A percentile compares a stretch with the other conserved stretches of the same genome.
These are phyloP conservation scores for Cyberlindnera euphorbiiphila DNA, from an alignment of 805 yeast species.

Conservation along the genomic window DNA sequence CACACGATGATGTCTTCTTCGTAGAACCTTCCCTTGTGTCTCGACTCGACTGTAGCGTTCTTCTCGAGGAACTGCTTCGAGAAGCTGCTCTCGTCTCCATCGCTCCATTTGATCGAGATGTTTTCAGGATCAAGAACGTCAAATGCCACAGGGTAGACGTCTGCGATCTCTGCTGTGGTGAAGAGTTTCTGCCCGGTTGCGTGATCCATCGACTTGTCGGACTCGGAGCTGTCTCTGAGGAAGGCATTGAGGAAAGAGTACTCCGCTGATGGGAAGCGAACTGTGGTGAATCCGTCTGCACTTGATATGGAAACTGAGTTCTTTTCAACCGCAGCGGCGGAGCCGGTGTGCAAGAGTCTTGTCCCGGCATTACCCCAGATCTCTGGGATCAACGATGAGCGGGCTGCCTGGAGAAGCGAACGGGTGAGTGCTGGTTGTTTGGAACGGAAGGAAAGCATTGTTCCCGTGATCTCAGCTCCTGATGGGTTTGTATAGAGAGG, in stretches of 20 bases:
- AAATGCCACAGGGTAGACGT: conserved; percentile 32
- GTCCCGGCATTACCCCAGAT: conserved; percentile 4
- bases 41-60: conserved; percentile 34
- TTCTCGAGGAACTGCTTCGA: conserved; percentile 43
- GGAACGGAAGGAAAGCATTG: too few species aligned
- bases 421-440: too few species aligned
- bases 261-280: conserved; percentile 11
- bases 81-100: conserved; percentile 42
- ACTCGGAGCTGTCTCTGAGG: conserved; percentile 60
- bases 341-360: conserved; percentile 1
- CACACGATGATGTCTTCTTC: conserved; percentile 43
- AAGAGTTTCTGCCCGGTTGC: conserved; percentile 58
- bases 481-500: too few species aligned
- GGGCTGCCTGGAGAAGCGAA: too few species aligned
- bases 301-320: conserved; percentile 7
- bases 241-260: conserved; percentile 42
- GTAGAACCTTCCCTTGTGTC: conserved; percentile 32
- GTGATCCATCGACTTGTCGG: conserved; percentile 47
- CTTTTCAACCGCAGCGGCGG: not conserved
- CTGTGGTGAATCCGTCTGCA: conserved; percentile 8
- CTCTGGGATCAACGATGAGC: too few species aligned
- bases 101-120: conserved; percentile 46
- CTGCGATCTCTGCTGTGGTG: conserved; percentile 49
- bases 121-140: conserved; percentile 31
- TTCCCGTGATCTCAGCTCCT: too few species aligned